Conservation (phyloP, 345 rosid species). For the Zanthoxylum bungeanum region DNA sequence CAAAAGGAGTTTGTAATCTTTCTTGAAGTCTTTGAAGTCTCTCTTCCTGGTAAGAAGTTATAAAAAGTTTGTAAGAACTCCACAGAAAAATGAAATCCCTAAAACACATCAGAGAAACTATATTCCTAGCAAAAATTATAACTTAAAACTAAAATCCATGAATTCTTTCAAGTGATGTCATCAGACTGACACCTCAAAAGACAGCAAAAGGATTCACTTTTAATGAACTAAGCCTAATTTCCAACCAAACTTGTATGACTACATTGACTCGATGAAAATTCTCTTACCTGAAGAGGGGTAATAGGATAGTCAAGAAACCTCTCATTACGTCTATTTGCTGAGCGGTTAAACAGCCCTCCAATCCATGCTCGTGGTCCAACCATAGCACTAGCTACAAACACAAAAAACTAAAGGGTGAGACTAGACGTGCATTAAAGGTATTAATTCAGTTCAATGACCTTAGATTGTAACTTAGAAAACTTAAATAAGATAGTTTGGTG, state of each 20-base stretch:
- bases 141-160: neutral
- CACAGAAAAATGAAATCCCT: neutral
- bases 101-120: neutral
- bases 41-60: conserved; percentile 49
- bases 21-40: conserved; percentile 79
- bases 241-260: neutral
- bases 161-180: conserved; percentile 1
- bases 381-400: conserved; percentile 79
- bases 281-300: conserved; percentile 69
- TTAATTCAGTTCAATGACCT: neutral
- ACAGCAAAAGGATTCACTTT: neutral
- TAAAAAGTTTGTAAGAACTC: conserved; percentile 6
- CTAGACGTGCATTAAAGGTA: neutral
- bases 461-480: neutral
- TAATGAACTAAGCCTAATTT: conserved; percentile 1
- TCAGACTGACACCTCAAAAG: conserved; percentile 1
- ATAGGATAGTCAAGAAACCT: conserved; percentile 46
- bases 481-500: neutral
- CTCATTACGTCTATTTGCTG: conserved; percentile 48
- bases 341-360: conserved; percentile 80
- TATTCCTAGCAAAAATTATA: neutral
- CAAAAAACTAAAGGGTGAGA: conserved; percentile 21
- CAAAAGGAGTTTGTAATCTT: conserved; percentile 67
- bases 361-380: conserved; percentile 94
- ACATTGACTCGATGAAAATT: conserved; percentile 7